These are phyloP conservation scores for Sutorius eximius DNA, from an alignment of 1,284 basidiomycete genomes.

Conservation along the genomic window DNA sequence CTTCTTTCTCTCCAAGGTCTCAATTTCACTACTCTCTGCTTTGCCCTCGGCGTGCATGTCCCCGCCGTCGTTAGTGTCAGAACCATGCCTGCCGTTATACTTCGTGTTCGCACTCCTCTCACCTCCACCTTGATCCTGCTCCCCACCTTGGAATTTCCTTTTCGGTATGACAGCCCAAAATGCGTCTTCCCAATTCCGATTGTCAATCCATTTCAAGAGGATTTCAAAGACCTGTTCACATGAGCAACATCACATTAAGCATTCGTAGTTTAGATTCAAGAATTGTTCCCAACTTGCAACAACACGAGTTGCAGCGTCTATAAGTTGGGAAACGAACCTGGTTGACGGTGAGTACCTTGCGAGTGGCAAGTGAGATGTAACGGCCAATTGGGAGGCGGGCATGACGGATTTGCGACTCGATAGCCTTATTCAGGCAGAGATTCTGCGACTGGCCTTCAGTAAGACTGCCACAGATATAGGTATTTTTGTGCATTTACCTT, in stretches of 20 bases:
- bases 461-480: not conserved
- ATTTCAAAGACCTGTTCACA: conserved; percentile 76
- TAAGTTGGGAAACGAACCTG: conserved; percentile 47
- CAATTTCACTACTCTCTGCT: not conserved
- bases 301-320: not conserved
- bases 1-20: not conserved
- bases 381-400: conserved; percentile 92
- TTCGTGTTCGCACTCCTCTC: not conserved
- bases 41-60: not conserved
- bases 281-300: not conserved
- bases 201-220: conserved; percentile 85
- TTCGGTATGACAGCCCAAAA: conserved; percentile 86
- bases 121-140: conserved; percentile 1
- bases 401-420: conserved; percentile 70
- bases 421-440: conserved; percentile 88
- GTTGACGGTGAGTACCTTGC: conserved; percentile 97
- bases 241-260: conserved; percentile 17
- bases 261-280: not conserved
- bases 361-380: conserved; percentile 81
- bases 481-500: conserved; percentile 52
- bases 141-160: conserved; percentile 65
- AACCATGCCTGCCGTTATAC: not conserved
- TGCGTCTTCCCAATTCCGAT: conserved; percentile 79
- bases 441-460: conserved; percentile 48
- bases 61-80: not conserved